phyloP scores from a whole-genome alignment of 2,329 filamentous ascomycete species.

The Talaromyces sp. region DNA sequence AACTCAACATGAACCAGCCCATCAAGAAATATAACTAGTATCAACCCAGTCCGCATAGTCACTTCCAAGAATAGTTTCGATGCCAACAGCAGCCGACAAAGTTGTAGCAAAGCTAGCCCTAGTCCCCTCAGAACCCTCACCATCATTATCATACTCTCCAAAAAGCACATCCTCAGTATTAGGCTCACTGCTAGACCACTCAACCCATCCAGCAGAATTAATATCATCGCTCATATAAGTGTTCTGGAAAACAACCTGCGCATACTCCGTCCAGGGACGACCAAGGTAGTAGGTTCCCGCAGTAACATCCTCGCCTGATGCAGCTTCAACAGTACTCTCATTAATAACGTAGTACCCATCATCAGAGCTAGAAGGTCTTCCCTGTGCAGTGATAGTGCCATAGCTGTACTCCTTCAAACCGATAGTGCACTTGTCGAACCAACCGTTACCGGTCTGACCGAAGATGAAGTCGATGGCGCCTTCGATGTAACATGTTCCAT shows the following conservation, averaged over 20 bases:
- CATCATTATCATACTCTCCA: conserved; percentile 63
- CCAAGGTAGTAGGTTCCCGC: conserved; percentile 19
- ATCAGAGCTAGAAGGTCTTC: conserved; percentile 27
- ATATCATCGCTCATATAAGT: conserved; percentile 18
- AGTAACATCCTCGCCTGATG: conserved; percentile 23
- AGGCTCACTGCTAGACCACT: conserved; percentile 56
- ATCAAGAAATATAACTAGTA: conserved; percentile 39
- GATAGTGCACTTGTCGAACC: conserved; percentile 44
- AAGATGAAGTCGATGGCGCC: conserved; percentile 27
- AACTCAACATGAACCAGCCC: background rate
- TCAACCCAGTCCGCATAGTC: conserved; percentile 50
- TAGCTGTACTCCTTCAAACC: conserved; percentile 19
- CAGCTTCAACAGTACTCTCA: conserved; percentile 57
- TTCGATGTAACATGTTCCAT: conserved; percentile 32
- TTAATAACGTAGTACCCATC: conserved; percentile 55
- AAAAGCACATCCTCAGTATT: conserved; percentile 58
- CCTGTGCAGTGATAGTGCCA: conserved; percentile 17
- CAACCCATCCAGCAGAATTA: conserved; percentile 26
- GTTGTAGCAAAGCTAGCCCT: conserved; percentile 55
- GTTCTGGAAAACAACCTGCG: conserved; percentile 23
- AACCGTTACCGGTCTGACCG: conserved; percentile 32
- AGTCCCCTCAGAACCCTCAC: conserved; percentile 57
- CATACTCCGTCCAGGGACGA: conserved; percentile 22
- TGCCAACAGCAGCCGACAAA: conserved; percentile 44
- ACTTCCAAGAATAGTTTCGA: conserved; percentile 51